Evolutionary conservation across 1,139 yeast species (phyloP).

Genomic region (Hyphopichia wangnamkhiaoensis): DNA sequence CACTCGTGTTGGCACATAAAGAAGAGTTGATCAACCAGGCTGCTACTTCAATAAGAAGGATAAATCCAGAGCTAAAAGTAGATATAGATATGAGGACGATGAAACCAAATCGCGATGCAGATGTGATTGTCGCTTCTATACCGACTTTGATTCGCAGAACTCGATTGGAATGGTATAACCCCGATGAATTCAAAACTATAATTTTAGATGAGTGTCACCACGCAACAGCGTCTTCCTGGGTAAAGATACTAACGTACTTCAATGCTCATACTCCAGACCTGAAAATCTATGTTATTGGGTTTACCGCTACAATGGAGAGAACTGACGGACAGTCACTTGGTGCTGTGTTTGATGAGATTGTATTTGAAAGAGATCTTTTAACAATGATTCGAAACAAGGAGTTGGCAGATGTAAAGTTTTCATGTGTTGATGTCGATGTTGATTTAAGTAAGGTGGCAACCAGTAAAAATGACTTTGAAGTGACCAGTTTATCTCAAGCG

Average conservation of each 20-base stretch:
- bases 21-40: conserved; percentile 81
- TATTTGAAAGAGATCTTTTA: conserved; percentile 64
- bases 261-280: conserved; percentile 46
- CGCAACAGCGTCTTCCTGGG: conserved; percentile 74
- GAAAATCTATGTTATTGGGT: conserved; percentile 67
- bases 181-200: conserved; percentile 64
- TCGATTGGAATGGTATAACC: conserved; percentile 57
- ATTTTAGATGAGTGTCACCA: conserved; percentile 95
- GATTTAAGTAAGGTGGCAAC: conserved; percentile 35
- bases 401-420: conserved; percentile 68
- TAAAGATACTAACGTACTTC: conserved; percentile 58
- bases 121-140: conserved; percentile 78
- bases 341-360: conserved; percentile 69
- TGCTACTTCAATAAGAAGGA: conserved; percentile 42
- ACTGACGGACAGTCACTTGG: conserved; percentile 66
- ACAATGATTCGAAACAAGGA: conserved; percentile 71
- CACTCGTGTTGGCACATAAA: conserved; percentile 77
- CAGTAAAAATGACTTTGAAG: conserved; percentile 54
- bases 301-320: conserved; percentile 79
- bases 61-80: conserved; percentile 55
- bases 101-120: conserved; percentile 44
- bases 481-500: conserved; percentile 50
- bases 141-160: conserved; percentile 55
- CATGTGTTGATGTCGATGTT: conserved; percentile 50
- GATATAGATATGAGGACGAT: conserved; percentile 72